These are phyloP conservation scores for Suhomyces emberorum DNA, from an alignment of 805 yeast species.

Conservation along the genomic window DNA sequence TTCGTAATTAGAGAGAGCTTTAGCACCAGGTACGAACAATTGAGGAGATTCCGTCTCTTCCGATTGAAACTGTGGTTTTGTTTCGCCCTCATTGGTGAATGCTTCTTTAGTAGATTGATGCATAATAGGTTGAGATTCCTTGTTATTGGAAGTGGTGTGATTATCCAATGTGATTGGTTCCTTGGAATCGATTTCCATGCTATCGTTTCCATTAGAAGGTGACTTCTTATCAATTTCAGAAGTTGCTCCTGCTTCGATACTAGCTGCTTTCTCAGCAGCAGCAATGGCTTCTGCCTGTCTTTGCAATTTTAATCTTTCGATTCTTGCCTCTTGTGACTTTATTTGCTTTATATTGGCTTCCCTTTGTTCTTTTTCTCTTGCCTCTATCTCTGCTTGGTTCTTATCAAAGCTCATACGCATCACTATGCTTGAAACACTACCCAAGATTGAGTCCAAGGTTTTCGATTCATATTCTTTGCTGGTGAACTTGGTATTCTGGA, in stretches of 20 bases:
- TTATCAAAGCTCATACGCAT: conserved; percentile 20
- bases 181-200: conserved; percentile 8
- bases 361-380: conserved; percentile 19
- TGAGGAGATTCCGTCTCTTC: conserved; percentile 14
- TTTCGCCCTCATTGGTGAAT: not conserved
- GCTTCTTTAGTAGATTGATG: too few species aligned
- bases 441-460: conserved; percentile 18
- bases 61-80: not conserved
- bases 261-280: too few species aligned
- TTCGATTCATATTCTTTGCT: conserved; percentile 8
- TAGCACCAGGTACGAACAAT: conserved; percentile 17
- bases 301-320: conserved; percentile 5
- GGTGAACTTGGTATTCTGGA: conserved; percentile 13
- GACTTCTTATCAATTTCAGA: conserved; percentile 15
- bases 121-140: too few species aligned
- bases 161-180: too few species aligned
- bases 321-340: conserved; percentile 14
- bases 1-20: conserved; percentile 21
- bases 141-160: too few species aligned
- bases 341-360: conserved; percentile 17
- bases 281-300: too few species aligned
- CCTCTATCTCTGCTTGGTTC: conserved; percentile 9
- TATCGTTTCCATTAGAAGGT: conserved; percentile 12
- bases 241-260: conserved; percentile 24
- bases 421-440: conserved; percentile 19